Conservation (phyloP, 2,329 filamentous ascomycete species). For the Immersiporthe knoxdaviesiana region DNA sequence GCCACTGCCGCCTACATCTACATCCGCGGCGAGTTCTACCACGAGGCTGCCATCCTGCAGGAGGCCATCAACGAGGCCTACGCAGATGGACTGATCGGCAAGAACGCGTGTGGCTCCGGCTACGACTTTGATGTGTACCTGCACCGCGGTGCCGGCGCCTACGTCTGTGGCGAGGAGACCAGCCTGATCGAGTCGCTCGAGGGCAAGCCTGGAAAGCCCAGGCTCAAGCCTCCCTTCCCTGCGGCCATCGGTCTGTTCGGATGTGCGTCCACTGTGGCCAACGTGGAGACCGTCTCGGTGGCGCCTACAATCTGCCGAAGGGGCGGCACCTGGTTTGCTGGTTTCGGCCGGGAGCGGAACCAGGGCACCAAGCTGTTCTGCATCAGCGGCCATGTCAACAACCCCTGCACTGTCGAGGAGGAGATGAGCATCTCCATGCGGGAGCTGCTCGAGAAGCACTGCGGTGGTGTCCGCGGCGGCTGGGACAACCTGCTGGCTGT, state of each 20-base stretch:
- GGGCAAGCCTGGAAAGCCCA: constrained; percentile 97
- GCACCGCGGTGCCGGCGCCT: constrained; percentile 95
- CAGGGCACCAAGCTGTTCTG: constrained; percentile 97
- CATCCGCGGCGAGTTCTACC: constrained; percentile 97
- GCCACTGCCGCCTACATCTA: constrained; percentile 98
- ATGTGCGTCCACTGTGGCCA: constrained; percentile 96
- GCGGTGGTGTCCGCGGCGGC: constrained; percentile 91
- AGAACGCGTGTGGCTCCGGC: constrained; percentile 95
- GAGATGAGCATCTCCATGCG: constrained; percentile 98
- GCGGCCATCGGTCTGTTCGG: constrained; percentile 97
- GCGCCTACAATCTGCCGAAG: constrained; percentile 94
- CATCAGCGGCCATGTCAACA: constrained; percentile 98
- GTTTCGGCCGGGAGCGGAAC: constrained; percentile 94
- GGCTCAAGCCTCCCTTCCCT: constrained; percentile 97
- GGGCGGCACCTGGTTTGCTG: constrained; percentile 89
- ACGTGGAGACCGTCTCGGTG: constrained; percentile 96
- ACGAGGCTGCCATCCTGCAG: constrained; percentile 92
- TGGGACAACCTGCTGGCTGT: constrained; percentile 97
- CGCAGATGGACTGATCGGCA: constrained; percentile 89
- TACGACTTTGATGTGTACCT: constrained; percentile 98
- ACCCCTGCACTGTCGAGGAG: constrained; percentile 96
- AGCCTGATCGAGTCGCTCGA: constrained; percentile 97
- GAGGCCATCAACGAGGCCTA: constrained; percentile 98
- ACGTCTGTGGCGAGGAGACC: constrained; percentile 98
- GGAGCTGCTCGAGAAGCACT: constrained; percentile 97